phyloP scores from a whole-genome alignment of 139 green algal species.

The Ettlia oleoabundans region DNA sequence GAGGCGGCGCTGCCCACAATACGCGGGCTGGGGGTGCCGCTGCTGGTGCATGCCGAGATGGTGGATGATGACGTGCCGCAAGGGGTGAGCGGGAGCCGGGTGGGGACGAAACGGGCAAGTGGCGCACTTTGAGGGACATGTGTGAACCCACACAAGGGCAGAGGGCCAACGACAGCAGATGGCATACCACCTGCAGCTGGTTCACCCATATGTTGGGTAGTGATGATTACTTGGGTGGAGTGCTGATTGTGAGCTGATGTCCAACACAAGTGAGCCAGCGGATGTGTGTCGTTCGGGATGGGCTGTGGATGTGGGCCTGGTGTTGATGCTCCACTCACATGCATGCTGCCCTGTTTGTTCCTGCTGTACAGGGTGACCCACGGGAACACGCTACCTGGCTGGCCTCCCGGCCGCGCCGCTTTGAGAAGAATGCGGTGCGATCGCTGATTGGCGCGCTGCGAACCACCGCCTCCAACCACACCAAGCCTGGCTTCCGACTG shows the following conservation, averaged over 20 bases:
- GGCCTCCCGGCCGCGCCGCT: slow-evolving; percentile 68
- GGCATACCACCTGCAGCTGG: too few relatives aligned
- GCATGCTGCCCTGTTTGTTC: too few relatives aligned
- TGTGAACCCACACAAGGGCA: too few relatives aligned
- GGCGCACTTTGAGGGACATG: too few relatives aligned
- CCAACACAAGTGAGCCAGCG: too few relatives aligned
- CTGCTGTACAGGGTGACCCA: slow-evolving; percentile 55
- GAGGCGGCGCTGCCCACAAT: slow-evolving; percentile 74
- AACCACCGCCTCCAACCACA: neutral
- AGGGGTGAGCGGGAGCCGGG: slow-evolving; percentile 2
- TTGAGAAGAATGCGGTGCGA: slow-evolving; percentile 74
- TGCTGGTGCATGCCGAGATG: slow-evolving; percentile 85
- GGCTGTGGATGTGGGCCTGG: too few relatives aligned
- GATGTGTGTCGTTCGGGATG: too few relatives aligned
- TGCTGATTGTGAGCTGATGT: too few relatives aligned
- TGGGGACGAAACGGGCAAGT: too few relatives aligned
- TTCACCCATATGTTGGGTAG: too few relatives aligned
- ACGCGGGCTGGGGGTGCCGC: slow-evolving; percentile 65
- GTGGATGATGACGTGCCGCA: slow-evolving; percentile 45
- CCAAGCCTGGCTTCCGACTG: slow-evolving; percentile 24
- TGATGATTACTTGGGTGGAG: too few relatives aligned
- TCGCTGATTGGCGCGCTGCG: slow-evolving; percentile 69
- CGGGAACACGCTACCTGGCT: slow-evolving; percentile 79
- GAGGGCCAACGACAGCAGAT: too few relatives aligned
- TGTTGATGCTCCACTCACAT: neutral